phyloP scores from a whole-genome alignment of 176 grass and related monocot genomes.

The Cenchrus americanus region DNA sequence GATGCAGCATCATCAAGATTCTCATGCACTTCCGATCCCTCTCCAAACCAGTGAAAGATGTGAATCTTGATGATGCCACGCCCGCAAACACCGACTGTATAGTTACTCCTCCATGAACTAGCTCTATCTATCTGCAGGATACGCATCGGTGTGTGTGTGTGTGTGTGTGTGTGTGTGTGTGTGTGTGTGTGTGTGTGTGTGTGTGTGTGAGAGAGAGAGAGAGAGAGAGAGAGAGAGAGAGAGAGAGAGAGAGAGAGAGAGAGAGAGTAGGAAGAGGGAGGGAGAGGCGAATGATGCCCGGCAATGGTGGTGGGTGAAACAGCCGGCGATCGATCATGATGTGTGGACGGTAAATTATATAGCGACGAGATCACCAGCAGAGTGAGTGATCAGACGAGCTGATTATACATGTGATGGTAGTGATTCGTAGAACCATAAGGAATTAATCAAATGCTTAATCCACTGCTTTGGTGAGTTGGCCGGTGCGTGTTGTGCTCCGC shows the following conservation, averaged over 20 bases:
- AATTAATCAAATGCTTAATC: conserved; percentile 33
- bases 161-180: too few species aligned
- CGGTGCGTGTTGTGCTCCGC: neutral
- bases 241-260: too few species aligned
- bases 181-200: too few species aligned
- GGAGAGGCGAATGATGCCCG: too few species aligned
- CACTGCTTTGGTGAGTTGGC: neutral
- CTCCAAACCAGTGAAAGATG: conserved; percentile 10
- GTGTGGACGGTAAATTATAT: too few species aligned
- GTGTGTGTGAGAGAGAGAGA: too few species aligned
- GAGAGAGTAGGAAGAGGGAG: too few species aligned
- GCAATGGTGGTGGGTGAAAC: too few species aligned
- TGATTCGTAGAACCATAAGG: neutral
- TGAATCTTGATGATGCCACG: conserved; percentile 87
- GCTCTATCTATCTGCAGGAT: too few species aligned
- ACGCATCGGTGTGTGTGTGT: too few species aligned
- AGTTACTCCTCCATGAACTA: neutral
- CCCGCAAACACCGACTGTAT: conserved; percentile 58
- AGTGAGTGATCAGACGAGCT: conserved; percentile 10
- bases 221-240: too few species aligned
- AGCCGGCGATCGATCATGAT: too few species aligned
- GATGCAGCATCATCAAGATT: conserved; percentile 97
- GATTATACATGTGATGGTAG: neutral
- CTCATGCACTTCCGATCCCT: conserved; percentile 27
- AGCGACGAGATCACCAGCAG: neutral